Base-by-base conservation (phyloP, 1,284 basidiomycete genomes). In the Takashimella koratensis region DNA sequence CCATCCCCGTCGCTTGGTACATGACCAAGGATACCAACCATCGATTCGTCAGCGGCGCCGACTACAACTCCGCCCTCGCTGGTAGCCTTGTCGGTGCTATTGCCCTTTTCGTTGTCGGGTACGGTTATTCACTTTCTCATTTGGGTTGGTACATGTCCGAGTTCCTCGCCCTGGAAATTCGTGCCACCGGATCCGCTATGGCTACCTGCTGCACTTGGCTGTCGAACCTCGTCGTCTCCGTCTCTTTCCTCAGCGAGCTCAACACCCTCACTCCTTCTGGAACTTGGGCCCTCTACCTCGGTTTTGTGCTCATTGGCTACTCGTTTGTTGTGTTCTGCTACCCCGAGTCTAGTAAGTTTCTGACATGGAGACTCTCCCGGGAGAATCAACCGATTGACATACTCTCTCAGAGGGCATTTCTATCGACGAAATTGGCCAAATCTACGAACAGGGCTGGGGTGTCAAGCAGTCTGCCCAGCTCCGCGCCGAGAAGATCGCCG, bases 201-300 rank as follows among this genome's bases (percentile, higher is more conserved):
- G 62, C 67, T 19, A 69, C 71, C n/a, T 71, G 70, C 8, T 66
- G 63, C 49, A 67, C 70, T 51, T 73, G 69, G 70, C 63, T 63
- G 5, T 58, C 62, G 79, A 91, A 90, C 74, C 80, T 90, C 43
- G 80, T 90, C 67, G 88, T 90, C 67, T 83, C 83, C 5, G 83
- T 86, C n/a, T 91, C 79, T 12, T 78, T 88, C 77, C 83, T 90
- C 39, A 8, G 25, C 4, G n/a, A 53, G 47, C 19, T 64, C 12
- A 51, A 59, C 12, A 57, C 47, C 3, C 27, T 61, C 16, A 53
- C 54, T 10, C 53, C 58, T 2, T 16, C 49, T 5, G 59, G 61
- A 4, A 63, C 75, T 3, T 77, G 76, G 48, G 74, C 64, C 4
- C 63, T 76, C 24, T 77, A 71, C 56, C 72, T 72, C 5, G 72